Base-by-base conservation (phyloP, 345 rosid genomes). In the Aquilaria yunnanensis region DNA sequence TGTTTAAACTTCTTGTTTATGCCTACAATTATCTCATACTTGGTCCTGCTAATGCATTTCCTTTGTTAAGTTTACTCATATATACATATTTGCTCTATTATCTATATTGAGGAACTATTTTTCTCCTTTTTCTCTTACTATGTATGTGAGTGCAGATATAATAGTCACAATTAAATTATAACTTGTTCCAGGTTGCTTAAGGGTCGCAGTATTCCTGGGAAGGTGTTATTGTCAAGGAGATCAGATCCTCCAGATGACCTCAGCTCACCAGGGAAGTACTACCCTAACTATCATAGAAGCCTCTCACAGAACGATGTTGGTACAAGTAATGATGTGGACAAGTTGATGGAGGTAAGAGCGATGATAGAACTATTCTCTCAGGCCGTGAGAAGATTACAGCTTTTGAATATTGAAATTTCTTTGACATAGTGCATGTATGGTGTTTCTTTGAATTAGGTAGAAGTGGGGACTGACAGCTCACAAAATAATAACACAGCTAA, bases 161-260 rank as follows among this genome's bases (percentile, higher is more conserved):
- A 23, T 23, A 23, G 23, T 23, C 23, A 23, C 23, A 23, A 23
- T 23, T 23, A 23, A 23, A 23, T 23, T 23, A 23, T 23, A 23
- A 23, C 43, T 37, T 37, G 7, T 3, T 37, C 55, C 68, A 94
- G 97, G 80, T 68, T 94, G 76, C 95, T 86, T 32, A 86, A 85
- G 71, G 99, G 99, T 32, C 90, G 96, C 32, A 85, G 90, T 78
- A 86, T 88, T 65, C 97, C 91, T 6, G 99, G 97, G 51, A 88
- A 90, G 76, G 84, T 86, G n/a, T 76, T 86, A 67, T 63, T 94
- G 68, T 85, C 95, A 63, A 83, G 95, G 74, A 88, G 86, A 74
- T 61, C 85, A 5, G 97, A 90, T 67, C 86, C 80, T 32, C 69
- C 75, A 32, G 91, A 70, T 10, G 85, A 74, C 58, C 72, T 73